Base-by-base conservation (phyloP, 2,329 filamentous ascomycete species). In the Metarhizium brunneum region DNA sequence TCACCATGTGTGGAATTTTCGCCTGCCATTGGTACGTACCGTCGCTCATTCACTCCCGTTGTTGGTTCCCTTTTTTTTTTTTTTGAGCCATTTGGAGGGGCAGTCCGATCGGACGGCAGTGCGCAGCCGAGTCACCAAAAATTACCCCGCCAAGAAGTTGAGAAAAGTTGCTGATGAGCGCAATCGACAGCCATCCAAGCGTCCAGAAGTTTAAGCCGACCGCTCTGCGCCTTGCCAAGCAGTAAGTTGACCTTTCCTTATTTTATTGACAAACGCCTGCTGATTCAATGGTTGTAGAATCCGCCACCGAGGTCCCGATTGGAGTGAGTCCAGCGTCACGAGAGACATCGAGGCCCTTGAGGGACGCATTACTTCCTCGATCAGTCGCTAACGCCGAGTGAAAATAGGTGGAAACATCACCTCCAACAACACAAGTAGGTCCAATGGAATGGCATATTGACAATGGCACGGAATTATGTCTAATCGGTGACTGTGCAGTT, bases 151-250 rank as follows among this genome's bases (percentile, higher is more conserved):
- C 64, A 66, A 64, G 56, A 54, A 54, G 16, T 50, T 25, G 40
- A 52, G 32, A 47, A 45, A 16, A 7, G 54, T 53, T 53, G 56
- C 60, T 51, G 50, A 53, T 56, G 58, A 58, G 58, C 38, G 50
- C 47, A 45, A 52, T 52, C 36, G 35, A 63, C 61, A 85, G 83
- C 77, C 92, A 97, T 71, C 92, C 92, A 61, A 89, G 96, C 83
- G 90, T 96, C 68, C 85, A 89, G 69, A 92, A 91, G 69, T 97
- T 97, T 81, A 96, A 96, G 84, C 88, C 92, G 53, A 92, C 88
- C 60, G 92, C 92, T 68, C 81, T 97, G 74, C 87, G 87, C 76
- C 88, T 97, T 77, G 86, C 91, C 63, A 96, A 96, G 82, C 87
- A 90, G 90, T 95, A 83, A 74, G 88, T 16, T 48, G 20, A 8